These are phyloP conservation scores for Monilinia laxa DNA, from an alignment of 2,329 filamentous ascomycete genomes.

Conservation along the genomic window DNA sequence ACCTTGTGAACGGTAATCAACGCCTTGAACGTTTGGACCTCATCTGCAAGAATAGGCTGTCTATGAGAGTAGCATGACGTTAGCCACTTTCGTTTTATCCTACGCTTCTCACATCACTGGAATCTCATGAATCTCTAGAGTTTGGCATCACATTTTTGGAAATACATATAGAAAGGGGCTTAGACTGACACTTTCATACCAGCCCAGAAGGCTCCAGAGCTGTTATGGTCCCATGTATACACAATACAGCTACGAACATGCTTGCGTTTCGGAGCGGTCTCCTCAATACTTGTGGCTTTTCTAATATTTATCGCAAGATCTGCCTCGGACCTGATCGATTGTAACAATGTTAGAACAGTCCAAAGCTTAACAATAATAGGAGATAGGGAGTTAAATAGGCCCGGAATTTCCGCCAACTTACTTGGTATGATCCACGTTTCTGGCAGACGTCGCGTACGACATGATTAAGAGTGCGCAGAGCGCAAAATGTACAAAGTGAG, in stretches of 20 bases:
- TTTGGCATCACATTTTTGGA: neutral
- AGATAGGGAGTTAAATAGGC: slow-evolving; percentile 10
- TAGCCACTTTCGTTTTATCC: slow-evolving; percentile 17
- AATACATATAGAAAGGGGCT: slow-evolving; percentile 3
- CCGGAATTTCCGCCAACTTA: slow-evolving; percentile 31
- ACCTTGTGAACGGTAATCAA: slow-evolving; percentile 98
- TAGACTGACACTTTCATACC: slow-evolving; percentile 91
- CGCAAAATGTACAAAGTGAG: slow-evolving; percentile 25
- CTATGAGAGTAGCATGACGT: slow-evolving; percentile 47
- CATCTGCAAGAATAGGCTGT: slow-evolving; percentile 96
- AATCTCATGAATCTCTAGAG: neutral
- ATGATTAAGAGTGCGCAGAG: slow-evolving; percentile 30
- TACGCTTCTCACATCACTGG: slow-evolving; percentile 19
- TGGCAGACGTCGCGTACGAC: slow-evolving; percentile 36
- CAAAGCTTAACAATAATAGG: slow-evolving; percentile 9
- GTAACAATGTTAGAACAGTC: slow-evolving; percentile 24
- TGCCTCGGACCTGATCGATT: slow-evolving; percentile 57
- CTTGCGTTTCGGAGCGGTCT: slow-evolving; percentile 73
- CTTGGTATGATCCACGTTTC: slow-evolving; percentile 41
- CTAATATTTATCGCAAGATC: slow-evolving; percentile 69
- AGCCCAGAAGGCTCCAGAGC: slow-evolving; percentile 90
- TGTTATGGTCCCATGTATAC: slow-evolving; percentile 99
- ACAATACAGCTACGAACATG: slow-evolving; percentile 98
- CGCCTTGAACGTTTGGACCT: slow-evolving; percentile 98
- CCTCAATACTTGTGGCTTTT: slow-evolving; percentile 67